A percentile compares a stretch with the other conserved stretches of the same genome.
phyloP scores from a whole-genome alignment of 2,329 filamentous ascomycete genomes.

The Passalora sequoiae region DNA sequence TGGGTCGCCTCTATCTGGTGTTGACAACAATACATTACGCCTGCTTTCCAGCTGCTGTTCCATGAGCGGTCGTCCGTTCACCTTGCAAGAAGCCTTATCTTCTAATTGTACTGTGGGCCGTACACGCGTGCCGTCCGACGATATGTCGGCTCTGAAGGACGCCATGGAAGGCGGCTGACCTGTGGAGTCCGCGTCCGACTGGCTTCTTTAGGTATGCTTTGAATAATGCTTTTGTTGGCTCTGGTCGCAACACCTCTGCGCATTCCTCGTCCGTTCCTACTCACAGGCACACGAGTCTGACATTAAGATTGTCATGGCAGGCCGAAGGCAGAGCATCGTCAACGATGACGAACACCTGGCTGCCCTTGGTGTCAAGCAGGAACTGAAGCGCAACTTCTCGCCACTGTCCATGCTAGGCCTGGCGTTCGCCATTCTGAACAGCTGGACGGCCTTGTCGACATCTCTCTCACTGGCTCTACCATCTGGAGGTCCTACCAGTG shows the following conservation, averaged over 20 bases:
- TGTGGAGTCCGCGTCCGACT: no score
- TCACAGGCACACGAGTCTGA: not conserved
- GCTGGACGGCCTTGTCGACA: conserved; percentile 57
- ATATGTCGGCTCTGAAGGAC: no score
- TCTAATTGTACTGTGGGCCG: no score
- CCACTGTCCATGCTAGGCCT: conserved; percentile 57
- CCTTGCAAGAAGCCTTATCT: no score
- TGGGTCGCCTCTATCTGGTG: no score
- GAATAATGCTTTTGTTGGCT: no score
- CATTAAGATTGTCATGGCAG: not conserved
- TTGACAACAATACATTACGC: no score
- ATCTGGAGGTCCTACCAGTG: conserved; percentile 63
- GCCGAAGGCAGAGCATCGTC: conserved; percentile 13
- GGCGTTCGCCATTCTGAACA: conserved; percentile 60
- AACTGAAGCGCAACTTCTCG: conserved; percentile 55
- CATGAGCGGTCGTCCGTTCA: no score
- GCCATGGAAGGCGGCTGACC: no score
- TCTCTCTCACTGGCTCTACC: conserved; percentile 59
- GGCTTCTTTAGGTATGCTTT: no score
- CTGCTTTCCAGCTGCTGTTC: no score
- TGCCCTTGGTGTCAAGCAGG: conserved; percentile 54
- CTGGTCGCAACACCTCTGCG: not conserved
- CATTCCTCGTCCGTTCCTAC: not conserved
- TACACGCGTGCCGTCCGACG: no score
- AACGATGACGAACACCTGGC: conserved; percentile 49